These are phyloP conservation scores for Berkeleyomyces basicola DNA, from an alignment of 2,329 filamentous ascomycete genomes.

Conservation along the genomic window DNA sequence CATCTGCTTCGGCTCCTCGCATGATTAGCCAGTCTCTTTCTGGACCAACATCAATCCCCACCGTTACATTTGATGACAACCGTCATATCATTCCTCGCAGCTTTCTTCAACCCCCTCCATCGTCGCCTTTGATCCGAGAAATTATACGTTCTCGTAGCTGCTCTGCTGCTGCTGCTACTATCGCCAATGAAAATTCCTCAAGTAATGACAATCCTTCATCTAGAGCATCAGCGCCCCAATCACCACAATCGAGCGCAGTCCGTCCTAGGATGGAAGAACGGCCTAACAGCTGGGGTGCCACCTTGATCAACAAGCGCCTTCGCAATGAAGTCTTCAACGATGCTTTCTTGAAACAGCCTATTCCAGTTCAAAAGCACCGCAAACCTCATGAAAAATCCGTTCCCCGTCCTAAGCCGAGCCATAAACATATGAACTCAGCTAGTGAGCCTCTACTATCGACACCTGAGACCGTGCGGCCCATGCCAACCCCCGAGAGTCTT, in stretches of 20 bases:
- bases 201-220: neutral
- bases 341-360: slow-evolving; percentile 70
- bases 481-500: neutral
- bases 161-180: slow-evolving; percentile 6
- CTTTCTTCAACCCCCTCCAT: slow-evolving; percentile 43
- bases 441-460: slow-evolving; percentile 5
- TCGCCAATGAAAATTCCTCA: neutral
- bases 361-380: slow-evolving; percentile 63
- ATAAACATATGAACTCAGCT: slow-evolving; percentile 7
- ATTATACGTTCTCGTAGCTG: slow-evolving; percentile 12
- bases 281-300: slow-evolving; percentile 70
- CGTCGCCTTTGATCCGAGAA: slow-evolving; percentile 11
- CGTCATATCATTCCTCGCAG: slow-evolving; percentile 80
- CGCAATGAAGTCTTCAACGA: slow-evolving; percentile 87
- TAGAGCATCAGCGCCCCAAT: slow-evolving; percentile 10
- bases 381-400: slow-evolving; percentile 52
- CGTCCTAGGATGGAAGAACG: slow-evolving; percentile 36
- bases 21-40: slow-evolving; percentile 60
- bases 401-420: slow-evolving; percentile 28
- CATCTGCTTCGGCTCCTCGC: slow-evolving; percentile 17
- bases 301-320: slow-evolving; percentile 72
- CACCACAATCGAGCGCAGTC: slow-evolving; percentile 19
- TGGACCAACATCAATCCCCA: slow-evolving; percentile 51
- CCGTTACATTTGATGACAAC: slow-evolving; percentile 88
- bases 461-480: neutral